phyloP scores from a whole-genome alignment of 2,329 filamentous ascomycete genomes.

The Cryphonectria nitschkei region DNA sequence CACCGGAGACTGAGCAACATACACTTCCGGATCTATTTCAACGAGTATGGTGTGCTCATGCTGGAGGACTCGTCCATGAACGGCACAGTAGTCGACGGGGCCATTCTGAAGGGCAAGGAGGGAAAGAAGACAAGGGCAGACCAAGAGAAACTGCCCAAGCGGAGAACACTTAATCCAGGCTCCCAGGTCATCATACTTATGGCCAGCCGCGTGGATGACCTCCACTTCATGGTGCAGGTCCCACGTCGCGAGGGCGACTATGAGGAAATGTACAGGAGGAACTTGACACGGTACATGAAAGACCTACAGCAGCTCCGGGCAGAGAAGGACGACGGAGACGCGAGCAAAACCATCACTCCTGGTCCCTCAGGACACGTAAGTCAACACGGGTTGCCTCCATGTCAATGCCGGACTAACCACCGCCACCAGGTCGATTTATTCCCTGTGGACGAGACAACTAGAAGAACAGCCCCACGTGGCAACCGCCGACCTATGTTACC shows the following conservation, averaged over 20 bases:
- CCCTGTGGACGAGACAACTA: conserved; percentile 28
- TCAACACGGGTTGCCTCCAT: conserved; percentile 22
- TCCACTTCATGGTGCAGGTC: conserved; percentile 84
- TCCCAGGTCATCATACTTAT: conserved; percentile 73
- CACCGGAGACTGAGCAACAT: conserved; percentile 82
- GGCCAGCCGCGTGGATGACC: conserved; percentile 56
- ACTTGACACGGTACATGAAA: conserved; percentile 69
- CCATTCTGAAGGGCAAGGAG: conserved; percentile 57
- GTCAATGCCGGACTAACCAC: conserved; percentile 9
- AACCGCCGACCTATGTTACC: conserved; percentile 10
- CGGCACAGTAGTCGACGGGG: conserved; percentile 82
- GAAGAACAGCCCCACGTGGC: conserved; percentile 10
- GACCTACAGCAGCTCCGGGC: conserved; percentile 39
- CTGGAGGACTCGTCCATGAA: conserved; percentile 95
- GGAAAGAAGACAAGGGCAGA: conserved; percentile 41
- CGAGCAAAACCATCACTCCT: conserved; percentile 51
- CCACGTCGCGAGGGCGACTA: conserved; percentile 73
- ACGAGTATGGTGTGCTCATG: conserved; percentile 85
- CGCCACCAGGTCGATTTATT: conserved; percentile 38
- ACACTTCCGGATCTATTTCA: conserved; percentile 95
- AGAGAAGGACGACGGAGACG: conserved; percentile 29
- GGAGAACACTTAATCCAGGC: conserved; percentile 71
- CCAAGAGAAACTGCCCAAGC: conserved; percentile 9
- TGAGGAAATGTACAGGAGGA: conserved; percentile 67
- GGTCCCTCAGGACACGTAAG: conserved; percentile 53